These are phyloP conservation scores for Xerocomus brunneocitrinus DNA, from an alignment of 768 basidiomycete genomes.

Conservation along the genomic window DNA sequence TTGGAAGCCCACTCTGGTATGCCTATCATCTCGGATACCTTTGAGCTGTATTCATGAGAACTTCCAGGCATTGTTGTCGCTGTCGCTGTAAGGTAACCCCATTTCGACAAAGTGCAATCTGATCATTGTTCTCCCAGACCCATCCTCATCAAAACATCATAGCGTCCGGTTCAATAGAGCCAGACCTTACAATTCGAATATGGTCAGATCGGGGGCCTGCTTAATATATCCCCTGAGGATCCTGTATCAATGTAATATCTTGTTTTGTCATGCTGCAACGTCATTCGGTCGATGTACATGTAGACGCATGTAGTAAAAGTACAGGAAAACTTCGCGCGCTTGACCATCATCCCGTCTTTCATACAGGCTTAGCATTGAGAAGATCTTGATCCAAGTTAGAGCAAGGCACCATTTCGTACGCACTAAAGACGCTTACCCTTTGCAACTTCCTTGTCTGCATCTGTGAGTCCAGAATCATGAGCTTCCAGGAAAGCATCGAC, in stretches of 20 bases:
- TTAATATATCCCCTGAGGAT: conserved; percentile 4
- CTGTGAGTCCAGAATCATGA: conserved; percentile 80
- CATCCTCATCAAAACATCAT: conserved; percentile 86
- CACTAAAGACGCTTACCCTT: conserved; percentile 49
- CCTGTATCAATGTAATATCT: conserved; percentile 7
- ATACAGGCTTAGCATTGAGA: conserved; percentile 55
- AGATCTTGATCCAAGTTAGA: conserved; percentile 39
- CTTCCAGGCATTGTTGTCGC: conserved; percentile 61
- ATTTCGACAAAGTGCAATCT: neutral
- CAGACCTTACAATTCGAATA: conserved; percentile 76
- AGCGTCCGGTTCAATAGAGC: conserved; percentile 82
- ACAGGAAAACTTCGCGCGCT: conserved; percentile 1
- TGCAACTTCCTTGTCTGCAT: conserved; percentile 72
- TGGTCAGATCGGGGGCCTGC: conserved; percentile 58
- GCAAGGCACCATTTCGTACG: neutral
- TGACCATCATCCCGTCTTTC: neutral
- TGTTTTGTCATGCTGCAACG: conserved; percentile 3
- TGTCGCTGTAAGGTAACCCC: conserved; percentile 61
- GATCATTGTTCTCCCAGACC: conserved; percentile 43
- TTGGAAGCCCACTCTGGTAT: conserved; percentile 71
- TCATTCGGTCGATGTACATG: conserved; percentile 7
- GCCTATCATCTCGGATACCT: conserved; percentile 4
- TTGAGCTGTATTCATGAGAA: conserved; percentile 1
- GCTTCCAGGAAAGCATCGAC: conserved; percentile 95
- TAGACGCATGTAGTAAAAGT: conserved; percentile 9